Percentiles rank a stretch among this genome's conserved stretches.
These are phyloP conservation scores for Rutidosis leptorrhynchoides DNA, from an alignment of 129 eudicot genomes.

Conservation along the genomic window DNA sequence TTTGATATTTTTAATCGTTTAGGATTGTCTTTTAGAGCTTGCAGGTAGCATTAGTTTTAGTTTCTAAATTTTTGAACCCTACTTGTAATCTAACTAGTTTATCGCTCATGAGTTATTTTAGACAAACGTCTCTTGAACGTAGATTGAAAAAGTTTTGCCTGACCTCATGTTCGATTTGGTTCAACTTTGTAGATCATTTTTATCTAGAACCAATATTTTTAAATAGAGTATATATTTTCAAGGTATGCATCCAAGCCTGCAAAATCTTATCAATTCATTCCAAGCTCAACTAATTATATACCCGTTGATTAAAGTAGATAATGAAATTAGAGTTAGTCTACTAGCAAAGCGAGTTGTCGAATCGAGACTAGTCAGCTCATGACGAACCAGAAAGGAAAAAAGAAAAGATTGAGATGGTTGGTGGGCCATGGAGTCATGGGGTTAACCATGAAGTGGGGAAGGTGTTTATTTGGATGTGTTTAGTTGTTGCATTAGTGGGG, in stretches of 20 bases:
- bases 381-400: too few species aligned
- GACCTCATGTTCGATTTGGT: not conserved
- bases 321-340: too few species aligned
- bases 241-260: not conserved
- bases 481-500: constrained; percentile 34
- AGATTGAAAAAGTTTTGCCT: constrained; percentile 7
- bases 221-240: not conserved
- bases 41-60: constrained; percentile 33
- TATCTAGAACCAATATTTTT: not conserved
- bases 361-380: too few species aligned
- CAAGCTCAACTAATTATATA: too few species aligned
- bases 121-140: constrained; percentile 8
- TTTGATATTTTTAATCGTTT: constrained; percentile 16
- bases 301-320: not conserved
- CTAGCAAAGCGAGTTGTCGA: too few species aligned
- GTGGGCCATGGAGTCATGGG: constrained; percentile 27
- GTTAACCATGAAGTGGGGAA: constrained; percentile 28
- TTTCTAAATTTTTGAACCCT: constrained; percentile 30
- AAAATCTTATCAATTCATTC: not conserved
- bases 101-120: constrained; percentile 18
- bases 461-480: constrained; percentile 30
- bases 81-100: constrained; percentile 26
- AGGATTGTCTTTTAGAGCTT: constrained; percentile 13
- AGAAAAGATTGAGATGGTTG: constrained; percentile 14
- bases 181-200: not conserved